Evolutionary conservation across 148 eudicot genomes (phyloP).

Genomic region (Gaultheria prostrata): DNA sequence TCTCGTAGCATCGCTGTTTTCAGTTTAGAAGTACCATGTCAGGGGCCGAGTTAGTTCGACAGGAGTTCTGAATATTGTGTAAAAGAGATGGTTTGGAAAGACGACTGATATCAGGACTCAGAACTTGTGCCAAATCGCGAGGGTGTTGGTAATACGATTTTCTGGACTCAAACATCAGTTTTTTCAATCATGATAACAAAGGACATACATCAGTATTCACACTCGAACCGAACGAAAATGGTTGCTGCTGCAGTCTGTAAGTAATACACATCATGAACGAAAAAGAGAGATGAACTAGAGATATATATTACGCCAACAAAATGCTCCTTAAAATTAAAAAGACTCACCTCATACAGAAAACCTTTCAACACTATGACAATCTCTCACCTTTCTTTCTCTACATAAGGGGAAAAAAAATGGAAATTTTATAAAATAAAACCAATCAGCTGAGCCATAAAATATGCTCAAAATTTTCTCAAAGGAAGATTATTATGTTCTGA

Average conservation of each 20-base stretch:
- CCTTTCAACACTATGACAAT: slow-evolving; percentile 21
- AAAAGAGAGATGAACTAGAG: background rate
- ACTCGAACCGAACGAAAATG: background rate
- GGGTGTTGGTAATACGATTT: background rate
- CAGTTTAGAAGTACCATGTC: background rate
- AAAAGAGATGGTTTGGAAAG: background rate
- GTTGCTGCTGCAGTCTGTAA: background rate
- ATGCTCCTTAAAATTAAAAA: slow-evolving; percentile 8
- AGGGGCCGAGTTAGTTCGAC: background rate
- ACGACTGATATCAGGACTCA: background rate
- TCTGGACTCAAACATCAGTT: background rate
- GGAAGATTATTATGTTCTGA: slow-evolving; percentile 51
- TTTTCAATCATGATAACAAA: background rate
- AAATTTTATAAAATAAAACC: slow-evolving; percentile 7
- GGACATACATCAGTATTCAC: background rate
- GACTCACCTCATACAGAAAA: slow-evolving; percentile 13
- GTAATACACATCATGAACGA: background rate
- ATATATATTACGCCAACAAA: slow-evolving; percentile 7
- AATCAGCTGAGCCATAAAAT: slow-evolving; percentile 19
- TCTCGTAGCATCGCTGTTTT: background rate
- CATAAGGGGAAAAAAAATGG: slow-evolving; percentile 12
- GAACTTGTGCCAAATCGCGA: background rate
- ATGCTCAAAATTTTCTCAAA: slow-evolving; percentile 22
- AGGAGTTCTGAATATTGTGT: background rate
- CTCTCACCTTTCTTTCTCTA: slow-evolving; percentile 27